Conservation (phyloP, 805 yeast genomes). For the Ogataea methylovora region DNA sequence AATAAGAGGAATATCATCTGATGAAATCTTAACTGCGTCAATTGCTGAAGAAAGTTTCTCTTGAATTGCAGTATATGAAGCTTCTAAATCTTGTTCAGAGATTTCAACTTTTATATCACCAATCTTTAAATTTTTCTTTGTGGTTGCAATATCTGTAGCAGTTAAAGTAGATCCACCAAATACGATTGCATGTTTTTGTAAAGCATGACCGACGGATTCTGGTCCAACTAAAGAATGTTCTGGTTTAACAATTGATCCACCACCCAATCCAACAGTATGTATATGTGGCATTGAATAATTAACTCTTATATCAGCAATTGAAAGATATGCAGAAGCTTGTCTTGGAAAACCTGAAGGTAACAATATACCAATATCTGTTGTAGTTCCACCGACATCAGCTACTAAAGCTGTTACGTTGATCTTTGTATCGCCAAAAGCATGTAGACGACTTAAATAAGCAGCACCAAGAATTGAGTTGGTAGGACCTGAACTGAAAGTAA, state of each 20-base stretch:
- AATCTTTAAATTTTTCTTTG: conserved; percentile 4
- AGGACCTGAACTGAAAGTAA: conserved; percentile 36
- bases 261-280: conserved; percentile 36
- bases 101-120: conserved; percentile 16
- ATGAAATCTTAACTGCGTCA: conserved; percentile 13
- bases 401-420: conserved; percentile 27
- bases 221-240: conserved; percentile 27
- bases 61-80: no score
- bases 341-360: conserved; percentile 35
- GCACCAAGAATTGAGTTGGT: conserved; percentile 36
- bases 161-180: conserved; percentile 33
- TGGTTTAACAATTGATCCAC: conserved; percentile 32
- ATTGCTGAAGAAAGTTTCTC: no score
- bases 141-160: conserved; percentile 29
- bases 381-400: conserved; percentile 38
- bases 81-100: no score
- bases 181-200: conserved; percentile 21
- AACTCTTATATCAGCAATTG: conserved; percentile 35
- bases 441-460: conserved; percentile 25
- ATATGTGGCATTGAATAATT: conserved; percentile 39
- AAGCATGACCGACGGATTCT: conserved; percentile 35
- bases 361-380: conserved; percentile 34
- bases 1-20: conserved; percentile 5
- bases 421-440: conserved; percentile 6
- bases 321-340: conserved; percentile 29